Base-by-base conservation (phyloP, 2,329 filamentous ascomycete genomes). In the Fusarium cicatricum region DNA sequence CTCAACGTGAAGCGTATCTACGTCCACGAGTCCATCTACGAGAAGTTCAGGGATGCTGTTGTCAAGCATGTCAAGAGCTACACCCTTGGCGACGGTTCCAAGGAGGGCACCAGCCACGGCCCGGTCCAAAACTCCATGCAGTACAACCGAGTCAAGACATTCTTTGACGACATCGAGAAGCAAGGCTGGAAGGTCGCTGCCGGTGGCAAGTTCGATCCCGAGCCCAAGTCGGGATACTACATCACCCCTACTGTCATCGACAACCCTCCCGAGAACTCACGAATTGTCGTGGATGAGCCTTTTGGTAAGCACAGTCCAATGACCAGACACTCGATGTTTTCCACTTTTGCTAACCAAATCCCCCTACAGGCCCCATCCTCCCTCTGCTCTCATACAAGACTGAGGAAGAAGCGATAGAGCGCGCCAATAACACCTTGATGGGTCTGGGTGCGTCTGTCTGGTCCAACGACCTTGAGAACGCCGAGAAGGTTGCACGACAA, bases 41-140 rank as follows among this genome's bases (percentile, higher is more conserved):
- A 84, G 21, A 67, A 76, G 15, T 86, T 89, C 71, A 71, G 82
- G 2, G 71, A 76, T 2, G 58, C 67, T 3, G 62, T 81, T 11
- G 66, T 76, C 6, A 61, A 66, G 12, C 54, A 62, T 3, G 64
- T 70, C 52, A 77, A 85, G 58, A 79, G 74, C 4, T 74, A 74
- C 40, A 71, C 75, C 14, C 66, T 85, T 5, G 77, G 84, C 58
- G 78, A 82, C 12, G 82, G 83, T 1, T 64, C 65, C 0, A 23
- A 55, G 2, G 32, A 69, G 0, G 65, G 50, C 2, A 58, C 58
- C 3, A 64, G 83, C 33, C 79, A 85, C 51, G 83, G 85, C 1
- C 88, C 88, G 0, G 72, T 90, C 3, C 85, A 87, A 56, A 90
- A 90, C 72, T 73, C 79, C 61, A 82, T 85, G 80, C 88, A 90